Evolutionary conservation across 75 land plant genomes (phyloP).

Genomic region (Picea glauca): DNA sequence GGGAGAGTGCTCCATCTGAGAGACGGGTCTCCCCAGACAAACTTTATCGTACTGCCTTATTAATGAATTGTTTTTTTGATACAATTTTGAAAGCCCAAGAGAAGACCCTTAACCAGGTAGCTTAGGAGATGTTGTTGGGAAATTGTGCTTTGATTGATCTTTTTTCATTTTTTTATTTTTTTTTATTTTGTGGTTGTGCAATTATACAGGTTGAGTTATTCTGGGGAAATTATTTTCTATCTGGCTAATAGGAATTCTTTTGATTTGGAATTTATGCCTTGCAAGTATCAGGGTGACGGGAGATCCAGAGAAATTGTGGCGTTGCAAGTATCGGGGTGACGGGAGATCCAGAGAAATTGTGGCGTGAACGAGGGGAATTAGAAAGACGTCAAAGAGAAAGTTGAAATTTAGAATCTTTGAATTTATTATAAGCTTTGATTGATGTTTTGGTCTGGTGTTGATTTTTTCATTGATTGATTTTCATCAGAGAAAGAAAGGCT

Average conservation of each 20-base stretch:
- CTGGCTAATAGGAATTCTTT: neutral
- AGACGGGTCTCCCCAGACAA: conserved; percentile 71
- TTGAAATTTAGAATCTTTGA: neutral
- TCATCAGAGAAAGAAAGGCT: conserved; percentile 73
- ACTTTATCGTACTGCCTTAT: conserved; percentile 70
- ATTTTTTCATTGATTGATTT: neutral
- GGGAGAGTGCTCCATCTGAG: conserved; percentile 52
- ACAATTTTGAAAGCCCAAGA: conserved; percentile 88
- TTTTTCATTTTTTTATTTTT: neutral
- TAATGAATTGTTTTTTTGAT: conserved; percentile 89
- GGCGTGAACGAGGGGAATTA: conserved; percentile 48
- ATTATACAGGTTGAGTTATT: neutral
- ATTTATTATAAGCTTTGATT: neutral
- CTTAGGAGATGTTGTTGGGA: no score
- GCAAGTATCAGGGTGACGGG: neutral
- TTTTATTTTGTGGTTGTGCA: neutral
- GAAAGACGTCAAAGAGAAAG: conserved; percentile 53
- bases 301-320: conserved; percentile 23
- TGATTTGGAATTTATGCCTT: neutral
- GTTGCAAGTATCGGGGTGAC: neutral
- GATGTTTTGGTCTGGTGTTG: neutral
- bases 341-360: conserved; percentile 35
- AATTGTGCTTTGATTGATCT: neutral
- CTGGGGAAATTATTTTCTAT: neutral
- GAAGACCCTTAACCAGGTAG: conserved; percentile 71